phyloP scores from a whole-genome alignment of 805 yeast genomes.

The Scheffersomyces ergatensis region DNA sequence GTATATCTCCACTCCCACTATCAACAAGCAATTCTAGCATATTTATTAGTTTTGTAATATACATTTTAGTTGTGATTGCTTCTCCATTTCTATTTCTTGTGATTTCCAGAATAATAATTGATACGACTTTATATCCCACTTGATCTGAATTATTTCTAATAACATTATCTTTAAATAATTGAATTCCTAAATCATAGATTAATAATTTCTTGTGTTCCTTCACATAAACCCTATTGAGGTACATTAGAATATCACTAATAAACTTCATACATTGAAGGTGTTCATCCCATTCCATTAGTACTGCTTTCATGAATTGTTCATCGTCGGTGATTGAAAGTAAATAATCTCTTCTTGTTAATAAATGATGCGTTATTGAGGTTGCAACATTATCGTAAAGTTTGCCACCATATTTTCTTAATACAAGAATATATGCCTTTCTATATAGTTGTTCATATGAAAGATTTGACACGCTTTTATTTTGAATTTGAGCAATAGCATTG shows the following conservation, averaged over 20 bases:
- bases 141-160: constrained; percentile 47
- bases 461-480: constrained; percentile 65
- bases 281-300: constrained; percentile 61
- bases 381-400: constrained; percentile 62
- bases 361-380: constrained; percentile 44
- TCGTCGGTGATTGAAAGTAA: constrained; percentile 17
- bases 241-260: constrained; percentile 82
- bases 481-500: constrained; percentile 70
- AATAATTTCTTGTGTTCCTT: constrained; percentile 62
- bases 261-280: constrained; percentile 71
- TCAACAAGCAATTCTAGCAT: constrained; percentile 72
- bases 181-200: constrained; percentile 72
- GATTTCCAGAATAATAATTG: constrained; percentile 53
- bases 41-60: constrained; percentile 57
- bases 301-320: constrained; percentile 34
- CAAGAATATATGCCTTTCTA: constrained; percentile 73
- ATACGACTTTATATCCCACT: constrained; percentile 51
- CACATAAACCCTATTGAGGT: constrained; percentile 81
- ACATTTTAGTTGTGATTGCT: constrained; percentile 47
- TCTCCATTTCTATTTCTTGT: constrained; percentile 53
- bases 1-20: constrained; percentile 17
- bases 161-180: constrained; percentile 60
- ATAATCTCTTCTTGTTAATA: constrained; percentile 22
- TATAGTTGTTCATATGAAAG: constrained; percentile 82
- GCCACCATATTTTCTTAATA: constrained; percentile 66